phyloP scores from a whole-genome alignment of 2,329 filamentous ascomycete species.

The Mollisia scopiformis region DNA sequence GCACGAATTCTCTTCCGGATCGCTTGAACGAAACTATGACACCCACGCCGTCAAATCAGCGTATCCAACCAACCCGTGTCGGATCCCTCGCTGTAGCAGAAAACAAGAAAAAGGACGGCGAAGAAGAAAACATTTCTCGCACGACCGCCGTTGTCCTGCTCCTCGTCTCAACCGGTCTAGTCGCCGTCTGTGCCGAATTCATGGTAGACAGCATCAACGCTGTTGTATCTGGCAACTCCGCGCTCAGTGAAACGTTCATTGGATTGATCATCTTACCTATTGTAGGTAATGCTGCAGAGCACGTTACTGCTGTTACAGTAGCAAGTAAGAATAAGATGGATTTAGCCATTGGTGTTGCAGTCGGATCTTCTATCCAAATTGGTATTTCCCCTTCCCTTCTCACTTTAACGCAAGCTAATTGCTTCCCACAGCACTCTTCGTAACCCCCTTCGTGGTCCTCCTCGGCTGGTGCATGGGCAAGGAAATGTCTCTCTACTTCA shows the following conservation, averaged over 20 bases:
- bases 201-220: slow-evolving; percentile 70
- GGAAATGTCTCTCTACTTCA: slow-evolving; percentile 82
- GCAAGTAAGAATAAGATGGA: slow-evolving; percentile 79
- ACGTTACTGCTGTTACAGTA: slow-evolving; percentile 71
- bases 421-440: slow-evolving; percentile 54
- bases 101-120: slow-evolving; percentile 31
- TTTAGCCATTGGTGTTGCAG: slow-evolving; percentile 71
- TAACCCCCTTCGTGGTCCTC: slow-evolving; percentile 71
- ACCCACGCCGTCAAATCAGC: slow-evolving; percentile 8
- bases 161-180: slow-evolving; percentile 64
- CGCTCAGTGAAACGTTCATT: slow-evolving; percentile 67
- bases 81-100: slow-evolving; percentile 31
- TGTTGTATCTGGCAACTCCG: slow-evolving; percentile 56
- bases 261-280: slow-evolving; percentile 74
- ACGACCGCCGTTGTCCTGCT: slow-evolving; percentile 62
- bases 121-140: slow-evolving; percentile 55
- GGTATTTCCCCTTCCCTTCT: slow-evolving; percentile 34
- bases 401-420: background rate
- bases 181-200: slow-evolving; percentile 71
- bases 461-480: slow-evolving; percentile 70
- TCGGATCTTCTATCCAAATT: slow-evolving; percentile 74
- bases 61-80: slow-evolving; percentile 22
- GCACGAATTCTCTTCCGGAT: slow-evolving; percentile 75
- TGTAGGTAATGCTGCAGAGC: slow-evolving; percentile 74
- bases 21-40: slow-evolving; percentile 53